Conservation (phyloP, 2,329 filamentous ascomycete genomes). For the Talaromyces sp. region DNA sequence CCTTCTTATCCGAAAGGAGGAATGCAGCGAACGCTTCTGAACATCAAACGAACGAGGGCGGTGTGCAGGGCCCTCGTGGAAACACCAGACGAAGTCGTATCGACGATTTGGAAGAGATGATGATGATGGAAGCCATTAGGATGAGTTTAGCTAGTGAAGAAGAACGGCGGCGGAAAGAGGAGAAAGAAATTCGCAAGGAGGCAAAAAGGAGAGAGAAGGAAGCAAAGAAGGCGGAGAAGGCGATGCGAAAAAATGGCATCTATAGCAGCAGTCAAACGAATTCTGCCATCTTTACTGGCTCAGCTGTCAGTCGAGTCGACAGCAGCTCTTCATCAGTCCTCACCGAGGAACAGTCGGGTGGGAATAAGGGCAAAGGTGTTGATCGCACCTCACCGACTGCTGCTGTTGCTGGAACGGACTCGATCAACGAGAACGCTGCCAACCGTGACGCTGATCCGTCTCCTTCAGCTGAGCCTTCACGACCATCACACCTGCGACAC, state of each 20-base stretch:
- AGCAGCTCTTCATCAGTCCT: conserved; percentile 34
- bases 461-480: conserved; percentile 47
- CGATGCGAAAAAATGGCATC: conserved; percentile 58
- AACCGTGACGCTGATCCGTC: conserved; percentile 23
- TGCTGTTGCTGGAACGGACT: background rate
- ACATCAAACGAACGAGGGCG: conserved; percentile 31
- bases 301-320: conserved; percentile 28
- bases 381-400: conserved; percentile 45
- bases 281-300: conserved; percentile 51
- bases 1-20: conserved; percentile 43
- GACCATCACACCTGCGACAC: conserved; percentile 69
- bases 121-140: conserved; percentile 96
- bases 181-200: conserved; percentile 75
- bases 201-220: conserved; percentile 82
- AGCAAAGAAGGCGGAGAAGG: conserved; percentile 67
- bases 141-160: conserved; percentile 89
- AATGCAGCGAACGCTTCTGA: conserved; percentile 19
- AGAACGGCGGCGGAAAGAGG: conserved; percentile 78
- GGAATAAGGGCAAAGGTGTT: conserved; percentile 64
- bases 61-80: conserved; percentile 37
- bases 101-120: conserved; percentile 92
- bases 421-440: background rate
- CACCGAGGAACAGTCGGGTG: conserved; percentile 30
- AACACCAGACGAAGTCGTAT: conserved; percentile 60
- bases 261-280: conserved; percentile 56